Evolutionary conservation across 352 stramenopile genomes (phyloP).

Genomic region (Labyrinthula sp.): DNA sequence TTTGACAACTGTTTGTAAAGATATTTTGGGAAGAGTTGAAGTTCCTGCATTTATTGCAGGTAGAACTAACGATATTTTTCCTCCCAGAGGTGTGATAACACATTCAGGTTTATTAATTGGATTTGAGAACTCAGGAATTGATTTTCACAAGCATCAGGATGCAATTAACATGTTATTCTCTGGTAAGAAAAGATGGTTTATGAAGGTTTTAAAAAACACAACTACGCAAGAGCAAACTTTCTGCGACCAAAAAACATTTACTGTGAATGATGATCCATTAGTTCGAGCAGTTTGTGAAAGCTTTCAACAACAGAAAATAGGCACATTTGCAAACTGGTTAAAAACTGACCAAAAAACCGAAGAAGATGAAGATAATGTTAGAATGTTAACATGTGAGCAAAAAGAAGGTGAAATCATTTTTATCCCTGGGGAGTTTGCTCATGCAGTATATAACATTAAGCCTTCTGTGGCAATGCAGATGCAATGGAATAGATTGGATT

Average conservation of each 20-base stretch:
- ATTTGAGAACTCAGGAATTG: conserved; percentile 17
- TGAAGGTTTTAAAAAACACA: conserved; percentile 16
- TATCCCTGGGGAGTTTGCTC: conserved; percentile 9
- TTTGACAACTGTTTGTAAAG: conserved; percentile 16
- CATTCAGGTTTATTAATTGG: conserved; percentile 27
- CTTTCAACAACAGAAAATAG: not conserved
- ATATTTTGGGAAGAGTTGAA: conserved; percentile 9
- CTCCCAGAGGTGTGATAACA: conserved; percentile 18
- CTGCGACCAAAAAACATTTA: conserved; percentile 1
- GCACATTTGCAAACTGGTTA: conserved; percentile 17
- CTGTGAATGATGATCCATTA: not conserved
- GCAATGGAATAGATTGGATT: too few species aligned
- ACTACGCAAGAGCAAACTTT: not conserved
- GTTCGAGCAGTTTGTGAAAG: not conserved
- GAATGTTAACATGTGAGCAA: conserved; percentile 16
- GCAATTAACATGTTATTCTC: conserved; percentile 28
- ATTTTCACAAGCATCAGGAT: conserved; percentile 26
- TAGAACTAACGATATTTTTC: conserved; percentile 8
- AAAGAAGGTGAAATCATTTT: conserved; percentile 20
- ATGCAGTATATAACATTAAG: conserved; percentile 20
- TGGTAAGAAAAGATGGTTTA: conserved; percentile 24
- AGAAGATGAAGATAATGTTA: conserved; percentile 19
- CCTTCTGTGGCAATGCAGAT: conserved; percentile 34
- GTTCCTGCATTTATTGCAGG: conserved; percentile 17
- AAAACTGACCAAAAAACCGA: conserved; percentile 3